phyloP scores from a whole-genome alignment of 2,329 filamentous ascomycete species.

The Pleurostoma richardsiae region DNA sequence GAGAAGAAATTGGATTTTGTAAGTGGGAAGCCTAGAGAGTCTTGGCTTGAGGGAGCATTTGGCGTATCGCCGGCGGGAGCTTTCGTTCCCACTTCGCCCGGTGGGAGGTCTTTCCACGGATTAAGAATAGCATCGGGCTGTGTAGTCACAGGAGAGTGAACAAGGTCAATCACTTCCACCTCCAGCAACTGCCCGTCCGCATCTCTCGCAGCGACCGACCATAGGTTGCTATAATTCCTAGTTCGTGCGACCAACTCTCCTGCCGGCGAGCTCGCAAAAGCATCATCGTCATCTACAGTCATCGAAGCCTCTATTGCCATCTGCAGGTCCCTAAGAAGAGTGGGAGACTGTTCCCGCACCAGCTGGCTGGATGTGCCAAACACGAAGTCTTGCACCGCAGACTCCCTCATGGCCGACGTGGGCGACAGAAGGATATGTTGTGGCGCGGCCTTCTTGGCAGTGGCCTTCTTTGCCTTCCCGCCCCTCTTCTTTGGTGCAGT shows the following conservation, averaged over 20 bases:
- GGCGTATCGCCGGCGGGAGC: conserved; percentile 1
- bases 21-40: neutral
- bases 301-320: conserved; percentile 57
- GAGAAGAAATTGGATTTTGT: conserved; percentile 11
- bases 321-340: conserved; percentile 57
- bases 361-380: conserved; percentile 87
- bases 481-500: conserved; percentile 20
- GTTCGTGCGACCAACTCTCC: conserved; percentile 7
- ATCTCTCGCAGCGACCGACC: conserved; percentile 67
- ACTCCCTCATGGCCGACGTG: conserved; percentile 58
- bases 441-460: conserved; percentile 30
- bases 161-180: conserved; percentile 56
- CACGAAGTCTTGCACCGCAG: conserved; percentile 68
- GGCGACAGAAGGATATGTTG: conserved; percentile 60
- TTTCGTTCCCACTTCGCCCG: conserved; percentile 1
- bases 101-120: conserved; percentile 21
- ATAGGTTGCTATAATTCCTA: conserved; percentile 42
- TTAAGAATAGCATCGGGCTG: conserved; percentile 13
- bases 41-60: neutral
- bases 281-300: conserved; percentile 27
- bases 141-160: conserved; percentile 30
- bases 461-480: conserved; percentile 33
- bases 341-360: conserved; percentile 66
- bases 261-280: conserved; percentile 24
- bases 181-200: conserved; percentile 59